Percentiles rank a stretch among this genome's conserved stretches.
Conservation (phyloP, 805 yeast genomes). For the Pichia nanzhaoensis region DNA sequence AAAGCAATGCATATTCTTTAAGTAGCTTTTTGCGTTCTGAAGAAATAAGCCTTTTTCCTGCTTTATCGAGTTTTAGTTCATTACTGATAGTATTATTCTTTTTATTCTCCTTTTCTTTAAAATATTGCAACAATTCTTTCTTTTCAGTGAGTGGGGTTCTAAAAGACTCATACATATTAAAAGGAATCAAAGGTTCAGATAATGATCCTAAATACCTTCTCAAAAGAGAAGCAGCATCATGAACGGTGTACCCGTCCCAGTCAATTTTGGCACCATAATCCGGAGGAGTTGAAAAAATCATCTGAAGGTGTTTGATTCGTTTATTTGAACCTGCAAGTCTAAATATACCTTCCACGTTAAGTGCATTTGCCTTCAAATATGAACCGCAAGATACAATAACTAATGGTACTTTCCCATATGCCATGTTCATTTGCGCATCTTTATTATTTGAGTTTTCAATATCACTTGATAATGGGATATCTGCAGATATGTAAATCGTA, state of each 20-base stretch:
- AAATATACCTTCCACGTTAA: constrained; percentile 84
- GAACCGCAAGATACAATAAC: constrained; percentile 96
- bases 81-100: constrained; percentile 14
- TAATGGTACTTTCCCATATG: constrained; percentile 85
- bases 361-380: constrained; percentile 67
- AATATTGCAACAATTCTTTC: constrained; percentile 58
- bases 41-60: constrained; percentile 17
- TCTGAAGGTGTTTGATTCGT: constrained; percentile 80
- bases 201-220: constrained; percentile 80
- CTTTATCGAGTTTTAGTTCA: constrained; percentile 11
- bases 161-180: constrained; percentile 66
- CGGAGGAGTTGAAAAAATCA: constrained; percentile 79
- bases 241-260: constrained; percentile 94
- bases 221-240: constrained; percentile 90
- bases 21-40: constrained; percentile 64
- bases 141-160: constrained; percentile 67
- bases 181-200: constrained; percentile 89
- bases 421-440: constrained; percentile 33
- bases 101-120: constrained; percentile 43
- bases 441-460: constrained; percentile 49
- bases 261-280: constrained; percentile 78
- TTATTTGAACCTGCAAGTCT: constrained; percentile 88
- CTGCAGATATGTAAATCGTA: constrained; percentile 50
- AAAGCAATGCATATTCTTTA: constrained; percentile 60
- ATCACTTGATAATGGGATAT: not conserved